These are phyloP conservation scores for Exophiala sideris DNA, from an alignment of 2,329 filamentous ascomycete species.

Conservation along the genomic window DNA sequence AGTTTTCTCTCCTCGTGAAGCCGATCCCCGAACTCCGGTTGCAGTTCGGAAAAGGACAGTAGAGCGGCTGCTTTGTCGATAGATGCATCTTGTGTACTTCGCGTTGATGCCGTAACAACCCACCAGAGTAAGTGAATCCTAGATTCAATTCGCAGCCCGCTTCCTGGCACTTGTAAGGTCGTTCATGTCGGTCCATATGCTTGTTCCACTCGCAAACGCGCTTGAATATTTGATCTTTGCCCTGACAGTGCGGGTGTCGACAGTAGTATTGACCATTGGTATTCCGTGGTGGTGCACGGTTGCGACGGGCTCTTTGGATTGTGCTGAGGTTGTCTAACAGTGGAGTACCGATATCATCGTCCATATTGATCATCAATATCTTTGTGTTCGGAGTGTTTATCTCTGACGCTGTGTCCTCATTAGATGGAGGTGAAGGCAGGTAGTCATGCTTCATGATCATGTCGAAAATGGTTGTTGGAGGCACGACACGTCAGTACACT, in stretches of 20 bases:
- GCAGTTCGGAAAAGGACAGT: constrained; percentile 78
- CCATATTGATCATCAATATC: background rate
- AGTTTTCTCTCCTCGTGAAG: constrained; percentile 89
- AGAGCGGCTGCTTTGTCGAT: constrained; percentile 76
- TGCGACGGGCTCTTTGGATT: constrained; percentile 14
- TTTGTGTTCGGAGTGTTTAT: background rate
- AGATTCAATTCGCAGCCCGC: constrained; percentile 86
- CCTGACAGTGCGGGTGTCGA: constrained; percentile 65
- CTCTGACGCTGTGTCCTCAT: constrained; percentile 4
- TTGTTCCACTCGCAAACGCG: constrained; percentile 95
- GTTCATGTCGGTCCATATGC: constrained; percentile 97
- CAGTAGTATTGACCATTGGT: constrained; percentile 74
- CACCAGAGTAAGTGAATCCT: constrained; percentile 92
- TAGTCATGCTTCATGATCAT: constrained; percentile 17
- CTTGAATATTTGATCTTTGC: constrained; percentile 64
- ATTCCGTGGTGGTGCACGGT: constrained; percentile 54
- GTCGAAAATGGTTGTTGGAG: background rate
- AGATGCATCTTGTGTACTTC: constrained; percentile 91
- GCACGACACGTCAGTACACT: no score
- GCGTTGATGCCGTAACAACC: constrained; percentile 81
- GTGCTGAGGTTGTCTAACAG: background rate
- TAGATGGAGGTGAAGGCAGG: constrained; percentile 18
- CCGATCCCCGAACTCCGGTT: constrained; percentile 84
- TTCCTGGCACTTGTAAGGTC: constrained; percentile 81
- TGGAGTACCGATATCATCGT: background rate